Percentiles rank a stretch among this genome's conserved stretches.
These are phyloP conservation scores for Sporothrix globosa DNA, from an alignment of 2,329 filamentous ascomycete species.

Conservation along the genomic window DNA sequence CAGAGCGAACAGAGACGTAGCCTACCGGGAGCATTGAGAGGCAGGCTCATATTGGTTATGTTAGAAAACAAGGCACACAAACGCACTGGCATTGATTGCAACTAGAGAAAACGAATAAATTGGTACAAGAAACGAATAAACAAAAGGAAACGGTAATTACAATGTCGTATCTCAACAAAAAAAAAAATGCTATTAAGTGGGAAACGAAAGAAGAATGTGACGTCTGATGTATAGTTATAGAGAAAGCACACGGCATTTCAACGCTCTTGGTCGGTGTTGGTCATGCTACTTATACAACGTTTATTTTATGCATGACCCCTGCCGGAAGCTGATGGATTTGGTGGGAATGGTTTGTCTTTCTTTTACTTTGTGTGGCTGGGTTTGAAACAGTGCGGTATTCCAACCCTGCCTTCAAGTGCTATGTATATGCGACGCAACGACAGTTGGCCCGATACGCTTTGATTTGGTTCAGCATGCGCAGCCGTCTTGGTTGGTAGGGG, in stretches of 20 bases:
- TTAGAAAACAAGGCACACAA: constrained; percentile 4
- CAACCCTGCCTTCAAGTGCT: background rate
- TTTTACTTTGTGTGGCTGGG: background rate
- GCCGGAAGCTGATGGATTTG: background rate
- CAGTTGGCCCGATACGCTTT: background rate
- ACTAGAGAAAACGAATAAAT: background rate
- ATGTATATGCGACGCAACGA: constrained; percentile 7
- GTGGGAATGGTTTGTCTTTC: background rate
- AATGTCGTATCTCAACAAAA: constrained; percentile 17
- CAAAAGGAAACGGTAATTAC: constrained; percentile 18
- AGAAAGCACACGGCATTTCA: background rate
- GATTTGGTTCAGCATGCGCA: constrained; percentile 62
- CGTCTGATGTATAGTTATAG: background rate
- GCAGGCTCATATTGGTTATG: background rate
- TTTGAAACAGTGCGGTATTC: background rate
- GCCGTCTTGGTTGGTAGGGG: constrained; percentile 70
- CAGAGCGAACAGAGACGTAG: background rate
- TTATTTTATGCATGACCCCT: constrained; percentile 27
- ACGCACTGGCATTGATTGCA: background rate
- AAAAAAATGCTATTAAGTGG: constrained; percentile 13
- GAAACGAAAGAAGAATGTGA: background rate
- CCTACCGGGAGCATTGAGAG: background rate
- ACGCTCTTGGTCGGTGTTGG: background rate
- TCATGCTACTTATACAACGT: constrained; percentile 33
- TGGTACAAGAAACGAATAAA: constrained; percentile 20